These are phyloP conservation scores for Fusarium coffeatum DNA, from an alignment of 2,329 filamentous ascomycete species.

Conservation along the genomic window DNA sequence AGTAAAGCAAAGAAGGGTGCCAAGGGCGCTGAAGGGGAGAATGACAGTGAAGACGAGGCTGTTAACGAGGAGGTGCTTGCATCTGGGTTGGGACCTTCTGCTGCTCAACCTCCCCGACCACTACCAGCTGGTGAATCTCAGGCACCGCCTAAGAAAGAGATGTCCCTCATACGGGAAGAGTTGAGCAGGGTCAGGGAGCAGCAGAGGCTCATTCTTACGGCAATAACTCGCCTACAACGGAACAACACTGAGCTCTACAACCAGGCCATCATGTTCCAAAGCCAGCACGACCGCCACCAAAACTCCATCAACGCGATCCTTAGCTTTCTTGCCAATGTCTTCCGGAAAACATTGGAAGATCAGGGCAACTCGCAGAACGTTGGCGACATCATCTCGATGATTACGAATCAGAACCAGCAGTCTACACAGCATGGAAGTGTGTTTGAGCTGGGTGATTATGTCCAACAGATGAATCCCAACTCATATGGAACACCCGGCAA, in stretches of 20 bases:
- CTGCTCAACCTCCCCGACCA: conserved; percentile 46
- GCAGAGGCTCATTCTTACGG: conserved; percentile 85
- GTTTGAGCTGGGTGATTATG: conserved; percentile 70
- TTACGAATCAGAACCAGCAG: conserved; percentile 66
- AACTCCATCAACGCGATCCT: conserved; percentile 99
- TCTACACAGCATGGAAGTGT: conserved; percentile 65
- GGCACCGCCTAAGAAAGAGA: conserved; percentile 74
- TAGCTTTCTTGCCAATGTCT: conserved; percentile 95
- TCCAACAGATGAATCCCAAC: conserved; percentile 58
- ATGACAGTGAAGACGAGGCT: conserved; percentile 72
- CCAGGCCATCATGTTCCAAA: conserved; percentile 89
- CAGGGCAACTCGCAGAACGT: conserved; percentile 81
- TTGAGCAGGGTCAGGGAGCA: conserved; percentile 85
- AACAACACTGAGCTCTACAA: conserved; percentile 91
- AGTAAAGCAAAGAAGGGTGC: conserved; percentile 67
- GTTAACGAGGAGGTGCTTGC: conserved; percentile 54
- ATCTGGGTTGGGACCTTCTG: conserved; percentile 37
- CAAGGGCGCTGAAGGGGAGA: conserved; percentile 76
- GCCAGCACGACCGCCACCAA: conserved; percentile 94
- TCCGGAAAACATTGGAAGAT: conserved; percentile 91
- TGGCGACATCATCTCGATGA: conserved; percentile 84
- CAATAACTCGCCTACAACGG: conserved; percentile 81
- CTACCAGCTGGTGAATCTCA: conserved; percentile 59
- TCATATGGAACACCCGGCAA: conserved; percentile 59
- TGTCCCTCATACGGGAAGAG: conserved; percentile 81